Conservation (phyloP, 495 filamentous ascomycete genomes). For the Margaritispora aquatica region DNA sequence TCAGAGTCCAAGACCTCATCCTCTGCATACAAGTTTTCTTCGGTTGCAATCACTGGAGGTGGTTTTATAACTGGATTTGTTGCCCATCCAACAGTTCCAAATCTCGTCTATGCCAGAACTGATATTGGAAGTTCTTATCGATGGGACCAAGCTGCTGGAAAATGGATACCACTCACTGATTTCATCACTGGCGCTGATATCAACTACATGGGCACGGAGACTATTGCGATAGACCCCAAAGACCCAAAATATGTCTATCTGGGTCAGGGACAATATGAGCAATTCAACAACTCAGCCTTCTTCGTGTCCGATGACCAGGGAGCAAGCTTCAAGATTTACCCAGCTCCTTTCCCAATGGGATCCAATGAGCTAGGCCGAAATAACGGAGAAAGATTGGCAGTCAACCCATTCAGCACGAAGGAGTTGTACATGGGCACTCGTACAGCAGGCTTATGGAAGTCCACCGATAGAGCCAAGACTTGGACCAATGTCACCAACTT, state of each 20-base stretch:
- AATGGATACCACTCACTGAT: conserved; percentile 8
- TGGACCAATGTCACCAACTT: conserved; percentile 10
- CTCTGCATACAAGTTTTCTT: background rate
- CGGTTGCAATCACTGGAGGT: conserved; percentile 6
- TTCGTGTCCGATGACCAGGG: conserved; percentile 6
- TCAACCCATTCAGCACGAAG: conserved; percentile 4
- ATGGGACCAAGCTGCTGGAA: background rate
- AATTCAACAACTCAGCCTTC: background rate
- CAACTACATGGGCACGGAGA: conserved; percentile 5
- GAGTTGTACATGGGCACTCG: conserved; percentile 7
- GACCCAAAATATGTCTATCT: conserved; percentile 5
- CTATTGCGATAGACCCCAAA: conserved; percentile 1
- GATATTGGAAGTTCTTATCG: conserved; percentile 7
- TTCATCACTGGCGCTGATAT: conserved; percentile 2
- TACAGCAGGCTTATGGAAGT: conserved; percentile 5
- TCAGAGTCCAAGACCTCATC: background rate
- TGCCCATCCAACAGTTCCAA: conserved; percentile 2
- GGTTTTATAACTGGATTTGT: conserved; percentile 6
- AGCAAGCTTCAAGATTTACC: conserved; percentile 7
- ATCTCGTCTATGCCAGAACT: conserved; percentile 4
- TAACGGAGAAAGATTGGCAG: conserved; percentile 5
- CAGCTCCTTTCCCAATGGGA: conserved; percentile 6
- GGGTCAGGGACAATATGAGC: conserved; percentile 3
- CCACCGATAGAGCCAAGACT: conserved; percentile 1
- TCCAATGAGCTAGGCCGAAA: conserved; percentile 4